These are phyloP conservation scores for Aspergillus novoparasiticus DNA, from an alignment of 2,329 filamentous ascomycete species.

Conservation along the genomic window DNA sequence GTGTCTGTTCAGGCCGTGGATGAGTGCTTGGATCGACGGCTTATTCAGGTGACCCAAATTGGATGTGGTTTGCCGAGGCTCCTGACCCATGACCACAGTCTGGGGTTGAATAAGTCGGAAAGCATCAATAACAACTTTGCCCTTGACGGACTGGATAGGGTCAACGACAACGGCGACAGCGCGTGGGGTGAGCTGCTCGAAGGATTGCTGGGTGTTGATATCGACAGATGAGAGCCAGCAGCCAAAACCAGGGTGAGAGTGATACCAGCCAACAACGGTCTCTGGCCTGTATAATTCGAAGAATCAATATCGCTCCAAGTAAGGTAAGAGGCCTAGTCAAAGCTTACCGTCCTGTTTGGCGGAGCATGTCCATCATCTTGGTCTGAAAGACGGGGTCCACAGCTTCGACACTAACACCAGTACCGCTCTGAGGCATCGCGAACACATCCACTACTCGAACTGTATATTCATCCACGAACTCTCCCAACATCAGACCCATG, in stretches of 20 bases:
- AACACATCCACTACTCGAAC: constrained; percentile 98
- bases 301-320: constrained; percentile 14
- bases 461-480: constrained; percentile 98
- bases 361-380: constrained; percentile 99
- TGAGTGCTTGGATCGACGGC: constrained; percentile 98
- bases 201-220: constrained; percentile 99
- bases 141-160: constrained; percentile 98
- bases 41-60: constrained; percentile 98
- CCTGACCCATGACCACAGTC: constrained; percentile 95
- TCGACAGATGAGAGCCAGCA: constrained; percentile 99
- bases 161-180: constrained; percentile 98
- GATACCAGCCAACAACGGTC: constrained; percentile 98
- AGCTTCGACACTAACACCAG: constrained; percentile 95
- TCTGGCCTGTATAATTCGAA: constrained; percentile 67
- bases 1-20: constrained; percentile 95
- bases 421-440: constrained; percentile 98
- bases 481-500: constrained; percentile 98
- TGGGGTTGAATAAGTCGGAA: constrained; percentile 99
- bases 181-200: constrained; percentile 95
- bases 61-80: constrained; percentile 95
- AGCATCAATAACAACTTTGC: constrained; percentile 98
- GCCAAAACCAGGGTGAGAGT: constrained; percentile 97
- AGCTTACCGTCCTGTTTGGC: constrained; percentile 87
- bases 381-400: constrained; percentile 99
- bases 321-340: neutral